Conservation (phyloP, 139 green algal genomes). For the Gonium pectorale region DNA sequence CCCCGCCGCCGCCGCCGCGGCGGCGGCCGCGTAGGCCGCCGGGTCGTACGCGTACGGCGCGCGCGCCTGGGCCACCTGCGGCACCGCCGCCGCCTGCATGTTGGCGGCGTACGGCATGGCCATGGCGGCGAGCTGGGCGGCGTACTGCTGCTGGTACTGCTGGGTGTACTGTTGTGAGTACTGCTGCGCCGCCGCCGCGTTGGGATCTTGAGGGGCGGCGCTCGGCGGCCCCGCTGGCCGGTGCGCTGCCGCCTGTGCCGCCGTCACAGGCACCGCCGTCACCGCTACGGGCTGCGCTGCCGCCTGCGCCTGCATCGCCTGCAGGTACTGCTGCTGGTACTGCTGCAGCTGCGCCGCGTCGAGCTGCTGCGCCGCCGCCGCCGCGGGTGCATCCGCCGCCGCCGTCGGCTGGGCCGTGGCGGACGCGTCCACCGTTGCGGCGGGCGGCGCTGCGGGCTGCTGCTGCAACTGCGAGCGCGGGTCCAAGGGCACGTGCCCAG, state of each 20-base stretch:
- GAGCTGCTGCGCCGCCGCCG: background rate
- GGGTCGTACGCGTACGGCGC: constrained; percentile 30
- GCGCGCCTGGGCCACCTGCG: background rate
- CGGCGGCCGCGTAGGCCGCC: constrained; percentile 6
- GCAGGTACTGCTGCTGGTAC: constrained; percentile 29
- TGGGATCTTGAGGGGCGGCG: background rate
- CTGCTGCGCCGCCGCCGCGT: background rate
- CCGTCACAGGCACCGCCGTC: background rate
- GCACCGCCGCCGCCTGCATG: background rate
- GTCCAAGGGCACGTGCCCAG: background rate
- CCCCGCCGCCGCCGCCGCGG: constrained; percentile 10
- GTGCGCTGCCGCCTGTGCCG: background rate
- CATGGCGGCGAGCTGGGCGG: background rate
- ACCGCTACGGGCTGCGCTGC: background rate
- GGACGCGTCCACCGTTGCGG: too few relatives aligned
- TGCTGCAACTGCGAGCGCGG: background rate
- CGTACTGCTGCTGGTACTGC: constrained; percentile 37
- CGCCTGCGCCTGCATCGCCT: background rate
- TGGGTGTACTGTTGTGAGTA: background rate
- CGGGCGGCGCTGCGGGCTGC: background rate
- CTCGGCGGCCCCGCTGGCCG: too few relatives aligned
- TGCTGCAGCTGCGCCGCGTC: background rate
- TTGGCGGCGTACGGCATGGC: constrained; percentile 7
- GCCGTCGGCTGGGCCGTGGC: background rate
- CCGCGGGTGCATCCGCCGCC: background rate